Percentiles rank a stretch among this genome's conserved stretches.
These are phyloP conservation scores for Fimicolochytrium jonesii DNA, from an alignment of 192 early-diverging fungal species.

Conservation along the genomic window DNA sequence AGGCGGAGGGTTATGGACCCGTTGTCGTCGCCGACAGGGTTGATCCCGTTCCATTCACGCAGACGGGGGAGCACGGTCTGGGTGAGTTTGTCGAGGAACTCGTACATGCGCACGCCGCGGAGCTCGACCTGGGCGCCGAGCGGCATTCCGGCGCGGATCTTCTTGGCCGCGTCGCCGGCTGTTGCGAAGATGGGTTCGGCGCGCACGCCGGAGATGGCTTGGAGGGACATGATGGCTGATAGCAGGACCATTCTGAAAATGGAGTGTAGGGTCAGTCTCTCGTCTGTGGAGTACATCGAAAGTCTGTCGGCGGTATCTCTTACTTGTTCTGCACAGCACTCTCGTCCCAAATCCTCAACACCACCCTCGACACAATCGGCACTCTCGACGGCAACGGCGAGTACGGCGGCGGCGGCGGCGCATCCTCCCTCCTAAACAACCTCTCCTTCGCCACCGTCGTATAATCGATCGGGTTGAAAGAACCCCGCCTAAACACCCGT, in stretches of 20 bases:
- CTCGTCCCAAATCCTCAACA: slow-evolving; percentile 82
- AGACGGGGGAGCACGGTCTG: slow-evolving; percentile 93
- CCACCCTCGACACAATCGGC: slow-evolving; percentile 69
- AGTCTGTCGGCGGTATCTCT: slow-evolving; percentile 6
- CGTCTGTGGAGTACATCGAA: neutral
- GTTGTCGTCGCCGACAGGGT: slow-evolving; percentile 61
- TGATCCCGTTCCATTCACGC: slow-evolving; percentile 84
- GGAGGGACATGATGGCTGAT: slow-evolving; percentile 86
- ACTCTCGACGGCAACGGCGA: slow-evolving; percentile 55
- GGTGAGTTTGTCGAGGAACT: slow-evolving; percentile 90
- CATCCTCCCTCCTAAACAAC: slow-evolving; percentile 9
- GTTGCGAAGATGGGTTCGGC: slow-evolving; percentile 79
- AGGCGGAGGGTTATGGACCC: slow-evolving; percentile 84
- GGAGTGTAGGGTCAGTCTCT: neutral
- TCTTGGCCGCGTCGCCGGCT: slow-evolving; percentile 73
- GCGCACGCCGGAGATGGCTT: slow-evolving; percentile 76
- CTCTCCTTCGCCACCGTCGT: slow-evolving; percentile 37
- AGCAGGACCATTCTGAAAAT: slow-evolving; percentile 55
- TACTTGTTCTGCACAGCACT: slow-evolving; percentile 86
- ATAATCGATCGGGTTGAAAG: slow-evolving; percentile 54
- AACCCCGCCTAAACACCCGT: slow-evolving; percentile 10
- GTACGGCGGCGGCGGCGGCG: slow-evolving; percentile 45
- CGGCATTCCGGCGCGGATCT: slow-evolving; percentile 90
- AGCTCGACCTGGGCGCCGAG: slow-evolving; percentile 79
- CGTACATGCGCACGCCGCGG: slow-evolving; percentile 81